Percentiles rank a stretch among this genome's conserved stretches.
phyloP scores from a whole-genome alignment of 2,329 filamentous ascomycete genomes.

The Coniochaeta sp. region DNA sequence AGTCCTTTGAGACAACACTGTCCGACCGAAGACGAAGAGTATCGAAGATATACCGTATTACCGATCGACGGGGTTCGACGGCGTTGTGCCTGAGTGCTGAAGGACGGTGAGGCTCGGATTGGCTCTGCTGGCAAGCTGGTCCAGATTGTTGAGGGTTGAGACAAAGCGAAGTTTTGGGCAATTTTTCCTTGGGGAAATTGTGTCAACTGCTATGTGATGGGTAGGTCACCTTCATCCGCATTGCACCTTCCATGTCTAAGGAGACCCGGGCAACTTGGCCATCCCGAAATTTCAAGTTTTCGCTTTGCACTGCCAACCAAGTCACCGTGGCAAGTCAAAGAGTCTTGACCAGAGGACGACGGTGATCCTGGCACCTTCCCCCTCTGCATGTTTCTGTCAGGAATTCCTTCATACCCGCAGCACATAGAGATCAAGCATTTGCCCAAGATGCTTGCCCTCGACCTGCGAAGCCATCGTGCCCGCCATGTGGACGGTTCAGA shows the following conservation, averaged over 20 bases:
- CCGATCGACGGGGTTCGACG: neutral
- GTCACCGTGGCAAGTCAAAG: neutral
- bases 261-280: neutral
- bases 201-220: slow-evolving; percentile 1
- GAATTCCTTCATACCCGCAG: neutral
- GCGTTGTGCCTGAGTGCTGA: neutral
- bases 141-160: neutral
- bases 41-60: neutral
- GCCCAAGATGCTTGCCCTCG: neutral
- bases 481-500: neutral
- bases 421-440: neutral
- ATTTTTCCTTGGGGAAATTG: neutral
- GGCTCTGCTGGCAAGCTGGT: neutral
- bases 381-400: neutral
- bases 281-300: neutral
- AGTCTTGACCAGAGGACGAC: neutral
- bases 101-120: neutral
- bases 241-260: neutral
- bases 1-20: neutral
- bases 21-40: neutral
- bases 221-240: slow-evolving; percentile 1
- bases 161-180: neutral
- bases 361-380: neutral
- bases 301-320: neutral
- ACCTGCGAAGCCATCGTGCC: neutral